A percentile compares a stretch with the other conserved stretches of the same genome.
Conservation (phyloP, 2,329 filamentous ascomycete genomes). For the Fusarium duplospermum region DNA sequence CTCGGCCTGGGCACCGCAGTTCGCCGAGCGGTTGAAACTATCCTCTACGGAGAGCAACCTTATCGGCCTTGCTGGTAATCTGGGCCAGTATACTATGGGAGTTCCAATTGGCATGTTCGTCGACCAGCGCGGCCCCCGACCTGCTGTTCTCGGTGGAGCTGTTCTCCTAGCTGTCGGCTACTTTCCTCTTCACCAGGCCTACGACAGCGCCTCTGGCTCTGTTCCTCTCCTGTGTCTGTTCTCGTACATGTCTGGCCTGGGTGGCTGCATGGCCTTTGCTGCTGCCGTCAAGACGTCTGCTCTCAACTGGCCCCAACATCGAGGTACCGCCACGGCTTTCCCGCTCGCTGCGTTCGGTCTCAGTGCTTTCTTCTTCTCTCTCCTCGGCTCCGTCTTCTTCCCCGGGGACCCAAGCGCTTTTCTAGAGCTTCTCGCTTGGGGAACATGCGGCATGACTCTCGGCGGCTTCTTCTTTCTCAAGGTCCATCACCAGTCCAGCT, state of each 20-base stretch:
- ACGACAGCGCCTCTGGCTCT: conserved; percentile 73
- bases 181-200: conserved; percentile 85
- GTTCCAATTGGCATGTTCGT: conserved; percentile 91
- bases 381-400: conserved; percentile 80
- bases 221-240: conserved; percentile 79
- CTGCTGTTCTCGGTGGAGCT: conserved; percentile 80
- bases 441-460: conserved; percentile 81
- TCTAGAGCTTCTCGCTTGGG: conserved; percentile 81
- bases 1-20: conserved; percentile 97
- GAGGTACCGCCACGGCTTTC: conserved; percentile 94
- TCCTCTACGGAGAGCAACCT: conserved; percentile 94
- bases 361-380: conserved; percentile 96
- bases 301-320: conserved; percentile 89
- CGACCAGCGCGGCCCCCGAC: conserved; percentile 82
- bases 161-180: conserved; percentile 82
- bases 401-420: conserved; percentile 86
- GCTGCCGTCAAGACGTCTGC: conserved; percentile 88
- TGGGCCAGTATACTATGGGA: conserved; percentile 94
- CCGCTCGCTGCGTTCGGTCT: conserved; percentile 92
- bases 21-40: conserved; percentile 85
- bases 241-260: conserved; percentile 86
- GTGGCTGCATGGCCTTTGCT: conserved; percentile 91
- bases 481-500: conserved; percentile 72
- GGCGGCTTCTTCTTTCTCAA: conserved; percentile 86
- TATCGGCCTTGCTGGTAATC: conserved; percentile 85